Conservation (phyloP, 2,329 filamentous ascomycete genomes). For the Pseudogymnoascus sp. region DNA sequence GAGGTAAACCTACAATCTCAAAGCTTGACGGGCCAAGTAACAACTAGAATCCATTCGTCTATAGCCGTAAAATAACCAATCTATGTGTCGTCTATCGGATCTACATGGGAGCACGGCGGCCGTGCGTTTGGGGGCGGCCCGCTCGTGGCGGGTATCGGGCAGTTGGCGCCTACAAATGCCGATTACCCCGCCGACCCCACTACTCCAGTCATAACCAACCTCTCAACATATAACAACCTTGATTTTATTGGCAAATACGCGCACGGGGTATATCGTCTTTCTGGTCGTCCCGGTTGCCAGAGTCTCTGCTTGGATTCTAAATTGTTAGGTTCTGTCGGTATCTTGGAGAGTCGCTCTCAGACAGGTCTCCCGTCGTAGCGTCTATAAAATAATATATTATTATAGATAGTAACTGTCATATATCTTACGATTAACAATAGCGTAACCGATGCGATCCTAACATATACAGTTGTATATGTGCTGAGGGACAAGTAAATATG, state of each 20-base stretch:
- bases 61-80: not conserved
- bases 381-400: not conserved
- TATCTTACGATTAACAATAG: not conserved
- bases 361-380: not conserved
- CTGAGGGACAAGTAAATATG: not conserved
- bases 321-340: not conserved
- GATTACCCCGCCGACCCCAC: slow-evolving; percentile 1
- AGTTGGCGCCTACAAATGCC: slow-evolving; percentile 1
- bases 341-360: not conserved
- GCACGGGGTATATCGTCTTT: not conserved
- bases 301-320: not conserved
- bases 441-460: not conserved
- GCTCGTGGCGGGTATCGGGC: not conserved
- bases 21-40: not conserved
- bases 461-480: not conserved
- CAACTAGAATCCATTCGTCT: not conserved
- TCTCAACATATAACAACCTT: not conserved
- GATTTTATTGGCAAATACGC: not conserved
- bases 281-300: not conserved
- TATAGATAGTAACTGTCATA: not conserved
- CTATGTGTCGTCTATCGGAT: not conserved
- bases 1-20: not conserved
- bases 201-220: not conserved
- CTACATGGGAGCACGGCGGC: not conserved
- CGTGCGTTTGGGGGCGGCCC: not conserved